Percentiles rank a stretch among this genome's conserved stretches.
Evolutionary conservation across 1,139 yeast species (phyloP).

Genomic region (Kazachstania sp.): DNA sequence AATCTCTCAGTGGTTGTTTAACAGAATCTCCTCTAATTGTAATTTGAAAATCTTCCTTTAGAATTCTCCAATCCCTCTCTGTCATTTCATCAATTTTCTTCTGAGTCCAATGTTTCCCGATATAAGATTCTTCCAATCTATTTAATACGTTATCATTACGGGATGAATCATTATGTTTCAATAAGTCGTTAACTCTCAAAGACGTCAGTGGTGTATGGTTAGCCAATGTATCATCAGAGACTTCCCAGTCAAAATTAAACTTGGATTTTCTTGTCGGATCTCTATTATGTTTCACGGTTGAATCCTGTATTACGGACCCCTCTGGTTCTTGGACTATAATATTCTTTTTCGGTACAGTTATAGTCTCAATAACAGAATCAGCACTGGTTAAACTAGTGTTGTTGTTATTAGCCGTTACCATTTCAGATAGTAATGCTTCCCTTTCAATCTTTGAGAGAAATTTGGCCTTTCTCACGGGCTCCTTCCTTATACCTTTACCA

Average conservation of each 20-base stretch:
- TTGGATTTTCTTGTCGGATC: slow-evolving; percentile 26
- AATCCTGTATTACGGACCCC: too few species aligned
- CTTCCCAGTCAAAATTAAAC: slow-evolving; percentile 66
- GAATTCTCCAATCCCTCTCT: slow-evolving; percentile 80
- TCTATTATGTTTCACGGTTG: neutral
- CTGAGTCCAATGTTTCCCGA: slow-evolving; percentile 56
- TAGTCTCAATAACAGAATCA: too few species aligned
- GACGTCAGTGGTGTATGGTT: slow-evolving; percentile 39
- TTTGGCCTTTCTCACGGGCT: slow-evolving; percentile 8
- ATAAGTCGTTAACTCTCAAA: slow-evolving; percentile 13
- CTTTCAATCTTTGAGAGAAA: slow-evolving; percentile 5
- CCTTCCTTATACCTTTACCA: neutral
- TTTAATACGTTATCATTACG: neutral
- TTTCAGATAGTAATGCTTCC: neutral
- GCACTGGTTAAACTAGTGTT: neutral
- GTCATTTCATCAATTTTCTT: slow-evolving; percentile 62
- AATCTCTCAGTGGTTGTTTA: slow-evolving; percentile 56
- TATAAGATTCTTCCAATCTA: slow-evolving; percentile 13
- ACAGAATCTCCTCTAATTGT: slow-evolving; percentile 42
- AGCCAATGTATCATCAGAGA: slow-evolving; percentile 53
- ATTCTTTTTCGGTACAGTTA: too few species aligned
- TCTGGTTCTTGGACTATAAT: too few species aligned
- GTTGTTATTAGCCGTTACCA: neutral
- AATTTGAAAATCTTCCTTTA: slow-evolving; percentile 71
- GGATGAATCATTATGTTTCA: slow-evolving; percentile 10